Evolutionary conservation across 2,329 filamentous ascomycete genomes (phyloP), one percentile per base, ranked within the genome.

Genomic region (Fusarium sambucinum): DNA sequence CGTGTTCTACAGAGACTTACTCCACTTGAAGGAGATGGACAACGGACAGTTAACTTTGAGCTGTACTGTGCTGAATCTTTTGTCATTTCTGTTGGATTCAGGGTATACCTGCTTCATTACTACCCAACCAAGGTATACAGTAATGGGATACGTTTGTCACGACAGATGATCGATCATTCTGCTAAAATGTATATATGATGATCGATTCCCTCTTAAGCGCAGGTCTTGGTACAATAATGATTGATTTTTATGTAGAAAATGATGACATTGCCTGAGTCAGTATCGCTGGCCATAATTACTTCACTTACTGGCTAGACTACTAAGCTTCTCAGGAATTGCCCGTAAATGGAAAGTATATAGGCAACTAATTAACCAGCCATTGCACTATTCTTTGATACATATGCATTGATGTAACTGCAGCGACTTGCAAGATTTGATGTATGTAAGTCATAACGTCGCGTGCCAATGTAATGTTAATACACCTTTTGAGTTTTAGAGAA

Each of bases 1-100:
- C 71, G 71, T 72, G 69, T 59, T 58, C 59, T 69, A 51, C 13
- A 40, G n/a, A 51, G 47, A 13, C n/a, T 19, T 27, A 13, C 59
- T 70, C 66, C 46, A 55, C 59, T 50, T 60, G 45, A 40, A 51
- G 10, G n/a, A 37, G 25, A 19, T 21, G n/a, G 33, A 37, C 17
- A 17, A 8, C 17, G 45, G 27, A 35, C 16, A 21, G 32, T 17
- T n/a, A n/a, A n/a, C n/a, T 21, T 11, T 19, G 30, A 27, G 16
- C 13, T 50, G 46, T 30, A 45, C 27, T 21, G 23, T 27, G n/a
- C 25, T 51, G 47, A 27, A 27, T n/a, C 23, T 38, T 50, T 19
- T 50, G 32, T 29, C 38, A 27, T 33, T 38, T 27, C 32, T 25
- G 25, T 38, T 19, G n/a, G 41, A 30, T 45, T 45, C 25, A 44